phyloP scores from a whole-genome alignment of 768 basidiomycete species.

The Tricholoma bakamatsutake region DNA sequence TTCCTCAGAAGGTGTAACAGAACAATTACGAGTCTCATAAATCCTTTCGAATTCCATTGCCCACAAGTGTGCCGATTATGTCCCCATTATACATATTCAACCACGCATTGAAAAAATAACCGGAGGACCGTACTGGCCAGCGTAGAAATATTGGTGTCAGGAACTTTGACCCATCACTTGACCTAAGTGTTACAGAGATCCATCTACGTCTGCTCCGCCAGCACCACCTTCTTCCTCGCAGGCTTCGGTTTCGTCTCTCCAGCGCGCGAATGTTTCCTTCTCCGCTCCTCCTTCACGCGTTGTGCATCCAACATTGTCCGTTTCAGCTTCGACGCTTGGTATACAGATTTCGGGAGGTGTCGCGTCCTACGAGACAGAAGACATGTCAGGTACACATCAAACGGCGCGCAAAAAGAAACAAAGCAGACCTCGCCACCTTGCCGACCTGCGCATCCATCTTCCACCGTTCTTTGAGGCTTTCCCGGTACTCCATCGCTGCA shows the following conservation, averaged over 20 bases:
- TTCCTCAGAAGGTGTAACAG: neutral
- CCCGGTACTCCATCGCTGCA: slow-evolving; percentile 88
- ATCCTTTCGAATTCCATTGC: neutral
- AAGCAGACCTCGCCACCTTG: slow-evolving; percentile 68
- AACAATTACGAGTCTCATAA: neutral
- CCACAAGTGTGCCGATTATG: neutral
- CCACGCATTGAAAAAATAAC: neutral
- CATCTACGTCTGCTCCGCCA: slow-evolving; percentile 65
- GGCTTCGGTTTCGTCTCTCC: slow-evolving; percentile 86
- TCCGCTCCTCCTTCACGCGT: slow-evolving; percentile 88
- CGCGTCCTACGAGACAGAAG: slow-evolving; percentile 43
- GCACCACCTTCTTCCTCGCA: slow-evolving; percentile 84
- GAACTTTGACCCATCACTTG: neutral
- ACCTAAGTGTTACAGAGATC: neutral
- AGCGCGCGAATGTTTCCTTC: slow-evolving; percentile 82
- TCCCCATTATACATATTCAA: neutral
- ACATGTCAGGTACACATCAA: slow-evolving; percentile 2
- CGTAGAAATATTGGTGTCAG: neutral
- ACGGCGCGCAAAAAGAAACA: slow-evolving; percentile 2
- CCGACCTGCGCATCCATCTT: slow-evolving; percentile 77
- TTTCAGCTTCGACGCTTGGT: slow-evolving; percentile 84
- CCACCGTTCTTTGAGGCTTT: slow-evolving; percentile 85
- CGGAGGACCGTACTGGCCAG: neutral
- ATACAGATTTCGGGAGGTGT: slow-evolving; percentile 86
- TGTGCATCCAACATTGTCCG: slow-evolving; percentile 87